Base-by-base conservation (phyloP, 495 filamentous ascomycete species). In the Aspergillus wentii region DNA sequence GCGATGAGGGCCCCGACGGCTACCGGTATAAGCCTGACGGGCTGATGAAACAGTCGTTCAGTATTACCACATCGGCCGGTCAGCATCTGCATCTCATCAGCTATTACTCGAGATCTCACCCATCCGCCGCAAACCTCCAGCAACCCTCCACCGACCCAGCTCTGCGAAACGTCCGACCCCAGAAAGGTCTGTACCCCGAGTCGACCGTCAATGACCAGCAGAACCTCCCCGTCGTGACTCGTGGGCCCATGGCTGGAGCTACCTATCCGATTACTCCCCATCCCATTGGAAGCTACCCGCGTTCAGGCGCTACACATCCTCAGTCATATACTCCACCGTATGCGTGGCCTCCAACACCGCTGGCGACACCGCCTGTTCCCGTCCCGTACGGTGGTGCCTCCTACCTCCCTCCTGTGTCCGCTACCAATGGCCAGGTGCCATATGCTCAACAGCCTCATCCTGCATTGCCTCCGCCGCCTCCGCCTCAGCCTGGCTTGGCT, bases 31-130 rank as follows among this genome's bases (percentile, higher is more conserved):
- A 98, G 67, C 83, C 86, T 1, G 92, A 97, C 51, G 92, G 92
- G 0, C 68, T 98, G 23, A 95, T 95, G 89, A 98, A 98, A 71
- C 92, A 98, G 62, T 97, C 92, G 0, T 98, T 97, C 73, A 96
- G 91, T 68, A 97, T 98, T 57, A 95, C 91, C 3, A 97, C 91
- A 2, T 83, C 85, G 6, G 76, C 72, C 15, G 85, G 86, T 19
- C 88, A 96, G 43, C 94, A 97, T 51, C 76, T 98, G 4, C 92
- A 98, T 58, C 71, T 98, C 26, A 98, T 98, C 57, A 95, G 90
- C 50, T 98, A 98, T 59, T 96, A 88, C 56, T 77, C 86, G n/a
- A 74, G 91, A 35, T 80, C 83, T 19, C 74, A 82, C 48, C 74
- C 83, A 1, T 74, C 76, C 17, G 73, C 78, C 5, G 71, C 72